Evolutionary conservation across 2,329 filamentous ascomycete genomes (phyloP), one percentile per base, ranked within the genome.

Genomic region (Arthrobotrys musiformis): DNA sequence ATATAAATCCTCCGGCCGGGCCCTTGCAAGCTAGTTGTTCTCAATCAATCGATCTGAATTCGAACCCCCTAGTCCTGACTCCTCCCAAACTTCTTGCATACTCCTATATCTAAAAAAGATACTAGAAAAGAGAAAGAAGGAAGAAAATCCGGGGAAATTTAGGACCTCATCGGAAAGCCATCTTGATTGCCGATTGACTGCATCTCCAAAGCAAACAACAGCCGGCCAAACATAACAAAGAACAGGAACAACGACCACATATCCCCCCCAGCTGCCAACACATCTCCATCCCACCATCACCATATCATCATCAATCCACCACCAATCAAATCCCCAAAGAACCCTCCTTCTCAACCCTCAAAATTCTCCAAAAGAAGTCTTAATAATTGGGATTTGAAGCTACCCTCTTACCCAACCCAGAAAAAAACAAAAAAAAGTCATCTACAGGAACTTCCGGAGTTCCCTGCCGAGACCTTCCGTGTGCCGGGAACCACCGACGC

Each of bases 1-100:
- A 58, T 58, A 58, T 58, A 58, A 58, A 58, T 40, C 54, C 54
- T n/a, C 54, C 54, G 54, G 54, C 3, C 50, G n/a, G n/a, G n/a
- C n/a, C n/a, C n/a, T n/a, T 7, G 15, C 48, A 28, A 30, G n/a
- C n/a, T n/a, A n/a, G n/a, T 17, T 56, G 13, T 35, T 56, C 22
- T n/a, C 54, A 58, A 58, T 58, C 50, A 11, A 56, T 33, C 50
- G 11, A 33, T 56, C 26, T n/a, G 17, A 52, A 52, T 52, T 56
- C n/a, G n/a, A 35, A 17, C 9, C 28, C 50, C 54, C 54, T 48
- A 22, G 44, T 48, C 44, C 50, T 56, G n/a, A n/a, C n/a, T n/a
- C n/a, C n/a, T n/a, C n/a, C n/a, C n/a, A n/a, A n/a, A n/a, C n/a
- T n/a, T n/a, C n/a, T n/a, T n/a, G n/a, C n/a, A n/a, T n/a, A n/a